Base-by-base conservation (phyloP, 192 early-diverging fungal genomes). In the Radiomyces spectabilis region DNA sequence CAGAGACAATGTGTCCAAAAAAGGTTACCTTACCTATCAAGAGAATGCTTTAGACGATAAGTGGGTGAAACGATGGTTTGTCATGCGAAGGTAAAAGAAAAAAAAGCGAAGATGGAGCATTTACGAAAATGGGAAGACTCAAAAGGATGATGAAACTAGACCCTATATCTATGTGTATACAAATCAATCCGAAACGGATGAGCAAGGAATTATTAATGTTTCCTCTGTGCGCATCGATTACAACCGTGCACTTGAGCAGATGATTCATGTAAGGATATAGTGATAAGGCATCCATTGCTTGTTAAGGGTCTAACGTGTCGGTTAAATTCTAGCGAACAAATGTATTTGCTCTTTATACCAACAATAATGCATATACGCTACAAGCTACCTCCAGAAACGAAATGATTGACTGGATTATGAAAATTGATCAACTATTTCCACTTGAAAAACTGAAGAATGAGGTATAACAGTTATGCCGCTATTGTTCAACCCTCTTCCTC, bases 11-110 rank as follows among this genome's bases (percentile, higher is more conserved):
- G 54, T 79, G 16, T 73, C 77, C n/a, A 82, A 79, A 51, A 73
- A 65, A 19, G 80, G 80, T 15, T 75, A 82, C 51, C 34, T 82
- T 1, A 48, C 70, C 16, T 73, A 72, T 51, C 80, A 73, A 21
- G 77, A 82, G 39, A 57, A 73, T 53, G 69, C 75, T 8, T 42
- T 53, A 30, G 72, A 74, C 33, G 79, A 87, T 43, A 48, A 60
- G 12, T 95, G 93, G 93, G 66, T 76, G 1, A 79, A 82, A 37
- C 72, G 83, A 4, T 92, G 87, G 85, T 84, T 90, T 68, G 88
- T 92, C 26, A 72, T 89, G 51, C 72, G 86, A 45, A 71, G 81
- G 55, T 71, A 71, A 31, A 30, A 35, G 6, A 35, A 35, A 42
- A 42, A 19, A 42, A 29, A 41, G 12, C 22, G 12, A n/a, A 40